These are phyloP conservation scores for Cyamopsis tetragonoloba DNA, from an alignment of 306 rosid genomes.

Conservation along the genomic window DNA sequence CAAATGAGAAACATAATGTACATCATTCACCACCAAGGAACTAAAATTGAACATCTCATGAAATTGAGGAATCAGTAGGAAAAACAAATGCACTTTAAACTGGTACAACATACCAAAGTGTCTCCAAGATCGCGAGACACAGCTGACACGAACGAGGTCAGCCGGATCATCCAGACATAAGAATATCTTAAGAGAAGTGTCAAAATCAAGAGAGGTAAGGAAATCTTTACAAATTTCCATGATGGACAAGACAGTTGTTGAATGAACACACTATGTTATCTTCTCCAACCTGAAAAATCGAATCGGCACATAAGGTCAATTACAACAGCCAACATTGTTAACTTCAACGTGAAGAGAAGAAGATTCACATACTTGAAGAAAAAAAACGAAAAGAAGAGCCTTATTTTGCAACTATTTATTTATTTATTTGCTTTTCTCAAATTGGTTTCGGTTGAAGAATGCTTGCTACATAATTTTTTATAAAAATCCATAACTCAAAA, in stretches of 20 bases:
- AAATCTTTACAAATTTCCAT: constrained; percentile 53
- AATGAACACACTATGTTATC: constrained; percentile 23
- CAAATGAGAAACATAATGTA: background rate
- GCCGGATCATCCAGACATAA: constrained; percentile 57
- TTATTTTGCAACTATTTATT: background rate
- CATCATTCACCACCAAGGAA: background rate
- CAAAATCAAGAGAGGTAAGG: constrained; percentile 47
- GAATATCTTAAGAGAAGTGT: constrained; percentile 46
- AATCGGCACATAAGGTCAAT: constrained; percentile 21
- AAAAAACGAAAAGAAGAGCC: background rate
- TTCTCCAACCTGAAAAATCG: constrained; percentile 40
- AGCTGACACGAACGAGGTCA: constrained; percentile 51
- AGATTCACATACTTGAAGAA: background rate
- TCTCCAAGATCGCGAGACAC: constrained; percentile 68
- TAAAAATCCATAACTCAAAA: background rate
- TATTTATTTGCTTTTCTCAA: too few species aligned
- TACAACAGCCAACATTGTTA: constrained; percentile 11
- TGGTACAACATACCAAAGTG: constrained; percentile 52
- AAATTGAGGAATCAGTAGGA: background rate
- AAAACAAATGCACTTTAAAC: background rate
- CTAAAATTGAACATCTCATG: background rate
- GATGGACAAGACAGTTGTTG: background rate
- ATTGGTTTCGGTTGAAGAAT: background rate
- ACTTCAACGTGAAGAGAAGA: constrained; percentile 13
- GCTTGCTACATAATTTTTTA: background rate